A percentile compares a stretch with the other conserved stretches of the same genome.
Conservation (phyloP, 1,284 basidiomycete genomes). For the Phenoliferia sp. region DNA sequence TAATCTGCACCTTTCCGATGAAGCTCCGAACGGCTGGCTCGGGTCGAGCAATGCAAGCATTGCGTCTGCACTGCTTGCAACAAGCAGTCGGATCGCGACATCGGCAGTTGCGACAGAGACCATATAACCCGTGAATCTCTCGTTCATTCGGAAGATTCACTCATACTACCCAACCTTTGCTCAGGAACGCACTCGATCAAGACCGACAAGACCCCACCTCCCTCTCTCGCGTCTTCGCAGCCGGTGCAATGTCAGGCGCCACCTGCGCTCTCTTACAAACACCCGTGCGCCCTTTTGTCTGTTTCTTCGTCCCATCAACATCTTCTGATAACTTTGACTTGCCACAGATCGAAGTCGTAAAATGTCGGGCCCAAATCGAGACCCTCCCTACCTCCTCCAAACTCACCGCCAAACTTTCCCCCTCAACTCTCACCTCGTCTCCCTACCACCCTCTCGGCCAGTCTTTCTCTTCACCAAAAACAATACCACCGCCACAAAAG, state of each 20-base stretch:
- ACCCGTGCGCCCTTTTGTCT: slow-evolving; percentile 30
- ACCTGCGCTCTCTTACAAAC: slow-evolving; percentile 39
- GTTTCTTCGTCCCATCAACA: background rate
- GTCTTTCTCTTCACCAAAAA: slow-evolving; percentile 13
- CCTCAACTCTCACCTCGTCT: slow-evolving; percentile 36
- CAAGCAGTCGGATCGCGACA: too few species aligned
- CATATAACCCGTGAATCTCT: too few species aligned
- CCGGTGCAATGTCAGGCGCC: slow-evolving; percentile 37
- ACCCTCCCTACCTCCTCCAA: slow-evolving; percentile 2
- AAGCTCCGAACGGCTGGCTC: too few species aligned
- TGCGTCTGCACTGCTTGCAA: too few species aligned
- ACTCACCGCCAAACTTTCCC: slow-evolving; percentile 8
- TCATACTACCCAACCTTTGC: background rate
- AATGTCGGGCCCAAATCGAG: slow-evolving; percentile 39
- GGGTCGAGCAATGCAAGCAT: too few species aligned
- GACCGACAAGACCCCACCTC: slow-evolving; percentile 36
- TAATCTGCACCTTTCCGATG: too few species aligned
- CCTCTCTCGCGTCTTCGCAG: slow-evolving; percentile 32
- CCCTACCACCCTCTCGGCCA: slow-evolving; percentile 15
- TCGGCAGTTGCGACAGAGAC: too few species aligned
- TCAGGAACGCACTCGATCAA: slow-evolving; percentile 29
- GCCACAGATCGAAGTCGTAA: slow-evolving; percentile 39
- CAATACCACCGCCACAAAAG: slow-evolving; percentile 15
- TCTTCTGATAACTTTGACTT: background rate
- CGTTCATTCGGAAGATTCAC: background rate